Conservation (phyloP, 1,139 yeast species). For the Taiozyma sp. region DNA sequence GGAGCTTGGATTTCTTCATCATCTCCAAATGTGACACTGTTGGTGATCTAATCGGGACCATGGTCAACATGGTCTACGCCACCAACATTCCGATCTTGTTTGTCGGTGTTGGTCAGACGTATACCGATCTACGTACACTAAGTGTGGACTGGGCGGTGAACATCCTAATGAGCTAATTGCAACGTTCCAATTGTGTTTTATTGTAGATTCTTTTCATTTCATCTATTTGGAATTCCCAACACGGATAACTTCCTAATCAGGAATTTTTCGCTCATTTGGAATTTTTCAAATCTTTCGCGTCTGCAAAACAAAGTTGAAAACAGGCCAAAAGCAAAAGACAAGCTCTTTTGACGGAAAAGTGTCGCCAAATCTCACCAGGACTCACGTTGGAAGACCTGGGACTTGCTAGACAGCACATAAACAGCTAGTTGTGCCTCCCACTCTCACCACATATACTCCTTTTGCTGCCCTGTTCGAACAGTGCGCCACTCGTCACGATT, state of each 20-base stretch:
- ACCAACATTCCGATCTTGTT: conserved; percentile 93
- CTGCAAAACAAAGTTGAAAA: not conserved
- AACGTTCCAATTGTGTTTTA: not conserved
- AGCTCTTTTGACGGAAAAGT: not conserved
- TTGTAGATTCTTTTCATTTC: not conserved
- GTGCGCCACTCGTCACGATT: not conserved
- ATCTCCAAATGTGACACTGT: conserved; percentile 96
- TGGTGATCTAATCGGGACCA: conserved; percentile 93
- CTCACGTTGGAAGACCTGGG: not conserved
- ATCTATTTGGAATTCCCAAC: not conserved
- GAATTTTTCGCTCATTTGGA: not conserved
- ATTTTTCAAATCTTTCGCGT: not conserved
- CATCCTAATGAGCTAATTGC: conserved; percentile 57
- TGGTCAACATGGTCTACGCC: conserved; percentile 97
- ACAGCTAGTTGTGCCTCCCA: not conserved
- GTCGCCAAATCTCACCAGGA: not conserved
- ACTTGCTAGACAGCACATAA: not conserved
- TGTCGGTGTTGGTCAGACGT: conserved; percentile 96
- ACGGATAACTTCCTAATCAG: not conserved
- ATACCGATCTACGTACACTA: conserved; percentile 89
- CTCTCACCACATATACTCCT: not conserved
- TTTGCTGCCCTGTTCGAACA: not conserved
- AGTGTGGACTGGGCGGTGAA: conserved; percentile 93
- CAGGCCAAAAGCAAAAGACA: not conserved
- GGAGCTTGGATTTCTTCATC: conserved; percentile 85